A percentile compares a stretch with the other conserved stretches of the same genome.
phyloP scores from a whole-genome alignment of 192 early-diverging fungal genomes.

The Podila horticola region DNA sequence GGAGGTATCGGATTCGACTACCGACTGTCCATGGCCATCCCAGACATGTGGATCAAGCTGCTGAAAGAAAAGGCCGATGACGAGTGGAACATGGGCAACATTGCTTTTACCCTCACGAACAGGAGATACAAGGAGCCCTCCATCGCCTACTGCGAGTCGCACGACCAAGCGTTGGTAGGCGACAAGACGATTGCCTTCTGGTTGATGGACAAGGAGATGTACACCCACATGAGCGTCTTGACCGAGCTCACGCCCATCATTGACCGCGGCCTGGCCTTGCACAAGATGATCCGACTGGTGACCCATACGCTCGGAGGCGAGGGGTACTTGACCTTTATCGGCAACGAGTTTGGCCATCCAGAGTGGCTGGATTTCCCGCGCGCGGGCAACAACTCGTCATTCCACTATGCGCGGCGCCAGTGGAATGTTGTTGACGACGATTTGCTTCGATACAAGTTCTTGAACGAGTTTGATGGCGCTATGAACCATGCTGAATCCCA shows the following conservation, averaged over 20 bases:
- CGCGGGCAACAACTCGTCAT: constrained; percentile 87
- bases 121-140: constrained; percentile 90
- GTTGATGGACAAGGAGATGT: constrained; percentile 99
- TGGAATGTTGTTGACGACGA: constrained; percentile 90
- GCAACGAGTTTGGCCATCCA: constrained; percentile 98
- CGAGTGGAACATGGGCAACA: constrained; percentile 89
- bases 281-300: constrained; percentile 93
- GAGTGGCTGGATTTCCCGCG: constrained; percentile 99
- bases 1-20: constrained; percentile 97
- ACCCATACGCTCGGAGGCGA: constrained; percentile 91
- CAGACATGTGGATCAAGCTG: constrained; percentile 99
- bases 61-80: constrained; percentile 90
- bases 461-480: constrained; percentile 88
- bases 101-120: constrained; percentile 89
- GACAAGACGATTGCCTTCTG: constrained; percentile 99
- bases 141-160: constrained; percentile 93
- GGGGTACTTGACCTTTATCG: constrained; percentile 96
- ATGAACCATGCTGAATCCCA: constrained; percentile 82
- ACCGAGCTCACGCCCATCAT: constrained; percentile 82
- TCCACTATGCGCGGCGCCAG: constrained; percentile 94
- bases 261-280: constrained; percentile 91
- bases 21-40: constrained; percentile 94
- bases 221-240: constrained; percentile 89
- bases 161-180: constrained; percentile 97
- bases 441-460: constrained; percentile 90